Evolutionary conservation across 106 monocot genomes (phyloP).

Genomic region (Narthecium ossifragum): DNA sequence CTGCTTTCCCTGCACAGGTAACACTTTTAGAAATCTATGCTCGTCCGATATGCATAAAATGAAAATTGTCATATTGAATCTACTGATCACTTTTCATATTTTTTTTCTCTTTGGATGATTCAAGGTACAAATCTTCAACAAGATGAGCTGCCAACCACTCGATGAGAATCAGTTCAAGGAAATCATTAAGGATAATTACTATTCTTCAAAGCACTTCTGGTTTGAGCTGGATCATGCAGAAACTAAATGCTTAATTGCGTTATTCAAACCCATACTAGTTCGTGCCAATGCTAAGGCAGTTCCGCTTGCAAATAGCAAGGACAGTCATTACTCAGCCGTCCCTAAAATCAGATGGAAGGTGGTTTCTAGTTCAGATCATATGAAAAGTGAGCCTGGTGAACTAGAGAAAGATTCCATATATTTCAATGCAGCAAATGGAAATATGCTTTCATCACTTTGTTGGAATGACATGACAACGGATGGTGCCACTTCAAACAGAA

Average conservation of each 20-base stretch:
- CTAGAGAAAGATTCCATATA: background rate
- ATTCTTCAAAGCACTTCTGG: slow-evolving; percentile 18
- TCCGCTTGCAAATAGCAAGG: background rate
- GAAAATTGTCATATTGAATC: too few species aligned
- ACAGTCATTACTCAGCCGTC: background rate
- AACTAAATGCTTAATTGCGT: slow-evolving; percentile 14
- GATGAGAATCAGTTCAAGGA: slow-evolving; percentile 31
- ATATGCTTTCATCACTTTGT: background rate
- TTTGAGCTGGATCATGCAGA: slow-evolving; percentile 46
- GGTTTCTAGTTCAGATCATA: background rate
- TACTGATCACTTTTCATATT: background rate
- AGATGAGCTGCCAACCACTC: slow-evolving; percentile 28
- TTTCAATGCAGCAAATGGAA: background rate
- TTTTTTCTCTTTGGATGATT: background rate
- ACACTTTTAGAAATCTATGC: too few species aligned
- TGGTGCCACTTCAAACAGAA: too few species aligned
- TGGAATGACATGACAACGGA: background rate
- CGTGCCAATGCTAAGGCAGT: background rate
- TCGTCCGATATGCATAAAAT: too few species aligned
- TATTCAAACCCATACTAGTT: slow-evolving; percentile 13
- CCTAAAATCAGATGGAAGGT: background rate
- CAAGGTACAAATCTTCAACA: slow-evolving; percentile 38
- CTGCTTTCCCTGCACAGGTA: slow-evolving; percentile 59
- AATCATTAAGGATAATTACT: slow-evolving; percentile 40
- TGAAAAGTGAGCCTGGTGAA: background rate